These are phyloP conservation scores for Scleromitrula shiraiana DNA, from an alignment of 2,329 filamentous ascomycete species.

Conservation along the genomic window DNA sequence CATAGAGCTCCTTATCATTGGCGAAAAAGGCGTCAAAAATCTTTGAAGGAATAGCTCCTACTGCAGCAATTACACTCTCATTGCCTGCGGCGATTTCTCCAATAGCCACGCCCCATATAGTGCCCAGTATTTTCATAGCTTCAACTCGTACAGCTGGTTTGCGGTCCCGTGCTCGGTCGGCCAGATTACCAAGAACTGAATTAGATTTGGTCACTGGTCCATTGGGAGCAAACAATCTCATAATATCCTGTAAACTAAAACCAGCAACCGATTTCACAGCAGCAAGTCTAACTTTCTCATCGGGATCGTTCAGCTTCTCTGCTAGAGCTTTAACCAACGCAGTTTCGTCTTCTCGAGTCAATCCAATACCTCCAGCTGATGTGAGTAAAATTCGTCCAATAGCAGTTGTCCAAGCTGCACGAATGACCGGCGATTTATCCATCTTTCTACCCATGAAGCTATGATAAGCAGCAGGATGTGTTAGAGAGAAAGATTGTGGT, in stretches of 20 bases:
- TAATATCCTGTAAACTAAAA: conserved; percentile 72
- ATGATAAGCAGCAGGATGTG: conserved; percentile 70
- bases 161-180: conserved; percentile 82
- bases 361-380: conserved; percentile 79
- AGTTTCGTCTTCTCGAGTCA: conserved; percentile 75
- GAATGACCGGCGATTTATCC: conserved; percentile 76
- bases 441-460: conserved; percentile 78
- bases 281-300: conserved; percentile 84
- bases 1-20: conserved; percentile 79
- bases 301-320: conserved; percentile 76
- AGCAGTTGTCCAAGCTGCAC: conserved; percentile 78
- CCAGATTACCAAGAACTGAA: conserved; percentile 73
- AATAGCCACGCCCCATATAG: conserved; percentile 87
- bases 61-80: conserved; percentile 63
- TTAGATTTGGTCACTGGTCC: conserved; percentile 69
- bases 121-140: conserved; percentile 75
- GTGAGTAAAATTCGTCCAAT: conserved; percentile 84
- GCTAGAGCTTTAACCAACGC: conserved; percentile 65
- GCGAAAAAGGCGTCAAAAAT: conserved; percentile 86
- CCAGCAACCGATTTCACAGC: conserved; percentile 78
- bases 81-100: conserved; percentile 80
- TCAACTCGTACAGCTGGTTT: conserved; percentile 74
- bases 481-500: conserved; percentile 81
- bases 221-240: conserved; percentile 70
- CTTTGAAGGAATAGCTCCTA: conserved; percentile 74